A percentile compares a stretch with the other conserved stretches of the same genome.
Evolutionary conservation across 139 green algal species (phyloP).

Genomic region (Chlorella sp.): DNA sequence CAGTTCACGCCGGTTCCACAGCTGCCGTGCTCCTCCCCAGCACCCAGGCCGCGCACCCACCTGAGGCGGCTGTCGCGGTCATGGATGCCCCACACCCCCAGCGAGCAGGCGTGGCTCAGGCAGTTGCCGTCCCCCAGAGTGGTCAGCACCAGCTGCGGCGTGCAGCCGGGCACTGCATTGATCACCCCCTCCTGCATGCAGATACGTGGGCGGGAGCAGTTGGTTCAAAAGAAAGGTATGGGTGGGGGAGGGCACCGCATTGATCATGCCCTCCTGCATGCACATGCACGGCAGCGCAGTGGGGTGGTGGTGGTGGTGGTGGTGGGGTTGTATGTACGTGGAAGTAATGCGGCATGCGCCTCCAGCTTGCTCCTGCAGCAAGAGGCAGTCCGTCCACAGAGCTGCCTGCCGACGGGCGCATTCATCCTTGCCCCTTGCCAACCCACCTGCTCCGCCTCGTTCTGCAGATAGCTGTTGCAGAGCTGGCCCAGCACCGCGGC

Average conservation of each 20-base stretch:
- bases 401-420: too few species aligned
- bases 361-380: too few species aligned
- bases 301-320: too few species aligned
- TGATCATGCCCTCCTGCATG: not conserved
- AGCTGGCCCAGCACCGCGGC: constrained; percentile 31
- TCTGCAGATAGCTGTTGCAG: constrained; percentile 2
- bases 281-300: too few species aligned
- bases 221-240: too few species aligned
- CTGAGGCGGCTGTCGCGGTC: constrained; percentile 14
- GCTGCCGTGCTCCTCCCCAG: too few species aligned
- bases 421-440: too few species aligned
- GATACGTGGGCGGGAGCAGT: too few species aligned
- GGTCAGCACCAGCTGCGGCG: constrained; percentile 28
- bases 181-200: constrained; percentile 23
- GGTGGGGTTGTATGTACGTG: too few species aligned
- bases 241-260: not conserved
- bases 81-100: constrained; percentile 35
- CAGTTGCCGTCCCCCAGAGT: constrained; percentile 44
- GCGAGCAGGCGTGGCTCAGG: constrained; percentile 29
- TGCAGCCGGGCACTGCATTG: constrained; percentile 31
- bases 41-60: not conserved
- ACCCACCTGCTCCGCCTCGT: constrained; percentile 22
- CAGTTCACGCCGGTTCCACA: too few species aligned
- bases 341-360: too few species aligned
- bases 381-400: too few species aligned